Evolutionary conservation across 441 rosid genomes (phyloP).

Genomic region (Euphorbia celastroides): DNA sequence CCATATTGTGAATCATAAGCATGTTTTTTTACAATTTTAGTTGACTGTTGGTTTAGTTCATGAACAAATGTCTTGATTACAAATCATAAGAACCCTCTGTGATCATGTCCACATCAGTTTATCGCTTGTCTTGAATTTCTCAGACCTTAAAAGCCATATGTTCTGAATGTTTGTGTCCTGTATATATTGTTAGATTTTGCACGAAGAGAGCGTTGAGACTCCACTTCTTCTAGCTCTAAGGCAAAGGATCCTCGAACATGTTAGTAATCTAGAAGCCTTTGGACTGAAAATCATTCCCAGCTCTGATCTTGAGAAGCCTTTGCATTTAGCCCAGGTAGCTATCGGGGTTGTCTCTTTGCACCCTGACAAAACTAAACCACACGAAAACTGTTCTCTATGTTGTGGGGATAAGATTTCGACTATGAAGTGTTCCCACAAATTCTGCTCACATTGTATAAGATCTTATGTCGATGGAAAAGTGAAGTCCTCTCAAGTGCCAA

Average conservation of each 20-base stretch:
- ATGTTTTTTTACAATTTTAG: background rate
- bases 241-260: constrained; percentile 65
- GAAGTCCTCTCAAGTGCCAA: constrained; percentile 65
- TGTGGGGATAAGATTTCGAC: constrained; percentile 64
- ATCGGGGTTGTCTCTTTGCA: constrained; percentile 64
- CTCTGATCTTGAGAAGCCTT: constrained; percentile 48
- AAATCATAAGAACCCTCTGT: background rate
- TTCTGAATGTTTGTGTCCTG: constrained; percentile 11
- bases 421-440: constrained; percentile 82
- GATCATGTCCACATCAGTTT: background rate
- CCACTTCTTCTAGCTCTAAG: constrained; percentile 71
- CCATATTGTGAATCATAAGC: too few species aligned
- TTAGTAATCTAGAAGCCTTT: constrained; percentile 57
- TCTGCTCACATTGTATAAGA: constrained; percentile 92
- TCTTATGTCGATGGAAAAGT: constrained; percentile 79
- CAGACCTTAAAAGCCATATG: background rate
- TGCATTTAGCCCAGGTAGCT: constrained; percentile 68
- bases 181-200: constrained; percentile 45
- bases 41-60: background rate
- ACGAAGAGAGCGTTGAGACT: constrained; percentile 50
- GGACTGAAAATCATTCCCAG: constrained; percentile 54
- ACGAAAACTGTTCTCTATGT: constrained; percentile 73
- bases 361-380: constrained; percentile 30
- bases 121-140: background rate
- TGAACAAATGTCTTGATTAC: background rate